A percentile compares a stretch with the other conserved stretches of the same genome.
Conservation (phyloP, 768 basidiomycete genomes). For the Boletus coccyginus region DNA sequence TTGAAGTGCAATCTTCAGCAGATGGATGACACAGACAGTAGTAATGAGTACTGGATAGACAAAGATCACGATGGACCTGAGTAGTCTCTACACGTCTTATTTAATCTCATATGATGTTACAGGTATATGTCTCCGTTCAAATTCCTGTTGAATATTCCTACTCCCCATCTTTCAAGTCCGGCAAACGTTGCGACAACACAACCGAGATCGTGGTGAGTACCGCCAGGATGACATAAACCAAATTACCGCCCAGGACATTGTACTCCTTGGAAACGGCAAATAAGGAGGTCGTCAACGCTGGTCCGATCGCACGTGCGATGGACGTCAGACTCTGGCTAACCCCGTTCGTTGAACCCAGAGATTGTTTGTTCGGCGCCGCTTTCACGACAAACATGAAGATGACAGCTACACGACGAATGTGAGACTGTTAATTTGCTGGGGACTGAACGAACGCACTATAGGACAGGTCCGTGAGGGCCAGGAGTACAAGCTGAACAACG, state of each 20-base stretch:
- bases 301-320: constrained; percentile 48
- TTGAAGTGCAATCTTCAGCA: no score
- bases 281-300: constrained; percentile 46
- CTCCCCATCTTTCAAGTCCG: constrained; percentile 18
- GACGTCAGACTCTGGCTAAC: constrained; percentile 48
- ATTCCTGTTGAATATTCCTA: neutral
- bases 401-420: constrained; percentile 31
- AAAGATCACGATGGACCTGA: no score
- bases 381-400: constrained; percentile 53
- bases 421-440: neutral
- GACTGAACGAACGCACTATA: constrained; percentile 33
- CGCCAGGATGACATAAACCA: constrained; percentile 47
- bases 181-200: constrained; percentile 19
- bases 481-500: constrained; percentile 21
- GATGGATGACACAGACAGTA: no score
- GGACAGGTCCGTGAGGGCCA: constrained; percentile 39
- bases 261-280: constrained; percentile 53
- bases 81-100: no score
- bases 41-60: no score
- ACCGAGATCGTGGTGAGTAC: no score
- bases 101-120: neutral
- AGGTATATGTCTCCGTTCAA: neutral
- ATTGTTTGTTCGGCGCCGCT: constrained; percentile 49
- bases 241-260: constrained; percentile 46
- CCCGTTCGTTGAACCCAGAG: constrained; percentile 61